These are phyloP conservation scores for Populus hybrid DNA, from an alignment of 441 rosid species.

Conservation along the genomic window DNA sequence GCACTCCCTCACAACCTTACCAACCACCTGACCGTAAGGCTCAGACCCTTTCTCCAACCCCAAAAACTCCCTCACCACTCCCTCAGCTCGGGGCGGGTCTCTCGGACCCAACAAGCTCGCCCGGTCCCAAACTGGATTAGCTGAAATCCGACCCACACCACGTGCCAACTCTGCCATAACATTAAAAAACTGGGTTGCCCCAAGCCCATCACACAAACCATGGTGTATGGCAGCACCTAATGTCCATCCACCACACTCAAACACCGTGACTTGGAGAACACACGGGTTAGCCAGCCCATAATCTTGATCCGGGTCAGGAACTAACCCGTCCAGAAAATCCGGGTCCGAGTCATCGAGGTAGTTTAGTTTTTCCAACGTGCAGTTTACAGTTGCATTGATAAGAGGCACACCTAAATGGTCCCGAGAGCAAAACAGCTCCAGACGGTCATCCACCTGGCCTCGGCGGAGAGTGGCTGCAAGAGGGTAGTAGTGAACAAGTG, in stretches of 20 bases:
- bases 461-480: conserved; percentile 61
- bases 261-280: conserved; percentile 60
- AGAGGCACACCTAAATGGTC: conserved; percentile 58
- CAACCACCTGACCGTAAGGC: conserved; percentile 41
- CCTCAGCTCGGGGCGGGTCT: conserved; percentile 54
- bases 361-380: conserved; percentile 52
- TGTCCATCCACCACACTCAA: conserved; percentile 75
- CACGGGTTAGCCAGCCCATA: conserved; percentile 56
- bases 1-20: conserved; percentile 44
- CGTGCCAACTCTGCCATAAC: conserved; percentile 68
- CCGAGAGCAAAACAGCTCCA: conserved; percentile 36
- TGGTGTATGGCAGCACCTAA: conserved; percentile 71
- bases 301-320: conserved; percentile 53
- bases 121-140: conserved; percentile 69
- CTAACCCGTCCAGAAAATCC: conserved; percentile 48
- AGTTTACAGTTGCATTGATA: conserved; percentile 47
- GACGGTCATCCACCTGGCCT: conserved; percentile 29
- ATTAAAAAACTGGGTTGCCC: conserved; percentile 68
- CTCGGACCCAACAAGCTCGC: conserved; percentile 58
- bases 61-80: conserved; percentile 49
- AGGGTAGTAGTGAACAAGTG: conserved; percentile 68
- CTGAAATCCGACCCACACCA: conserved; percentile 39
- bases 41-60: conserved; percentile 40
- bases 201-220: conserved; percentile 77
- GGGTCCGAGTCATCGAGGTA: conserved; percentile 56